Evolutionary conservation across 345 rosid genomes (phyloP), one percentile per base, ranked within the genome.

Genomic region (Erysimum cheiranthoides): DNA sequence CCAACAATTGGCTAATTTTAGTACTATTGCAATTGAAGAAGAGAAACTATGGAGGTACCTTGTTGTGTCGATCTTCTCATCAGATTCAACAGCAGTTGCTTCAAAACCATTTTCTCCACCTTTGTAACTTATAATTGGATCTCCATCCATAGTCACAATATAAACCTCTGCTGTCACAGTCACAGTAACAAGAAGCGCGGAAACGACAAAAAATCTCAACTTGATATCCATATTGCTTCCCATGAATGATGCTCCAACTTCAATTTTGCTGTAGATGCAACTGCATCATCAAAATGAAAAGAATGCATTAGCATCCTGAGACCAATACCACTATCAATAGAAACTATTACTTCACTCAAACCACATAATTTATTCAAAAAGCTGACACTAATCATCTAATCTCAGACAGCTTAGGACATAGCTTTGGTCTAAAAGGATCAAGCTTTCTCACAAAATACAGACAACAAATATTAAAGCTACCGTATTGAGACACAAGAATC

Each of bases 101-200:
- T 85, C 93, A 74, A 89, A 89, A 63, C 98, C 99, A 68, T 90
- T 87, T 38, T 86, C 84, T 34, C 96, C 97, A 65, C 99, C 99
- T 76, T 39, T 78, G 34, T 96, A 96, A 82, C 94, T 90, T 67
- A 91, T 78, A 51, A 91, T 83, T 56, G 99, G 98, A 78, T 96
- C 99, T 74, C 93, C 99, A 61, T 91, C 97, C 74, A 96, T 71
- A 4, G 87, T 89, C 61, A 88, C 97, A 14, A 96, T 84, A 81
- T 91, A 96, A 79, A 91, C 79, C 77, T 96, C 97, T 12, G 96
- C 87, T 54, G 70, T 82, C 68, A 66, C 88, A 49, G 70, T 82
- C 68, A 66, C 88, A 49, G 50, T 45, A 10, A 66, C 57, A 72
- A 95, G 68, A 56, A 89, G 71, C 30, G 71, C 40, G 25, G 78